These are phyloP conservation scores for Alternaria sp. DNA, from an alignment of 2,329 filamentous ascomycete species.

Conservation along the genomic window DNA sequence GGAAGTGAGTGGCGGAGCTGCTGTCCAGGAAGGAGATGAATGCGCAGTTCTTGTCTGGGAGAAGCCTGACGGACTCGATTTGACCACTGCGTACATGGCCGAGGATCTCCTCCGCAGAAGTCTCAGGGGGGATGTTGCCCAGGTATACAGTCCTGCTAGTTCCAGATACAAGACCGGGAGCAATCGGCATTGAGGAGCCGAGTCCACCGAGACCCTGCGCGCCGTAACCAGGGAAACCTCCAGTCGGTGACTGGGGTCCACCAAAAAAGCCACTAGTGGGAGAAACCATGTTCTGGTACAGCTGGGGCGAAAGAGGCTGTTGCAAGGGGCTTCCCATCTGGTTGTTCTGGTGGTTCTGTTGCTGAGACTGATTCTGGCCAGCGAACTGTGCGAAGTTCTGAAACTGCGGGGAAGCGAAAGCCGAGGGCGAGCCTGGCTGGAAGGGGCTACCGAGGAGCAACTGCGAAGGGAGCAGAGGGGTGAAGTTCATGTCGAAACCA, in stretches of 20 bases:
- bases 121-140: slow-evolving; percentile 98
- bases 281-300: slow-evolving; percentile 85
- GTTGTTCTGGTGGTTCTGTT: slow-evolving; percentile 64
- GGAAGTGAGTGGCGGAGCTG: slow-evolving; percentile 97
- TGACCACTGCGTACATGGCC: slow-evolving; percentile 96
- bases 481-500: slow-evolving; percentile 97
- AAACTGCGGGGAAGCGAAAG: slow-evolving; percentile 91
- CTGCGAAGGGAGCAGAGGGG: slow-evolving; percentile 91
- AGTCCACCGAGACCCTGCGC: slow-evolving; percentile 68
- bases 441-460: slow-evolving; percentile 95
- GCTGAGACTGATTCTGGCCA: slow-evolving; percentile 63
- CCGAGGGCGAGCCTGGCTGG: slow-evolving; percentile 89
- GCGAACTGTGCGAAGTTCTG: slow-evolving; percentile 77
- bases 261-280: slow-evolving; percentile 84
- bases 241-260: slow-evolving; percentile 84
- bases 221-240: slow-evolving; percentile 70
- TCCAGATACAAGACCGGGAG: slow-evolving; percentile 81
- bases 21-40: slow-evolving; percentile 99
- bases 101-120: slow-evolving; percentile 93
- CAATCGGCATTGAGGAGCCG: slow-evolving; percentile 76
- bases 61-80: slow-evolving; percentile 96
- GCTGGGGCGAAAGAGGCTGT: slow-evolving; percentile 74
- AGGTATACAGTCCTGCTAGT: slow-evolving; percentile 97
- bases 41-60: slow-evolving; percentile 99
- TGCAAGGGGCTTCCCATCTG: slow-evolving; percentile 75